Base-by-base conservation (phyloP, 257 asterid genomes). In the Capsicum pubescens region DNA sequence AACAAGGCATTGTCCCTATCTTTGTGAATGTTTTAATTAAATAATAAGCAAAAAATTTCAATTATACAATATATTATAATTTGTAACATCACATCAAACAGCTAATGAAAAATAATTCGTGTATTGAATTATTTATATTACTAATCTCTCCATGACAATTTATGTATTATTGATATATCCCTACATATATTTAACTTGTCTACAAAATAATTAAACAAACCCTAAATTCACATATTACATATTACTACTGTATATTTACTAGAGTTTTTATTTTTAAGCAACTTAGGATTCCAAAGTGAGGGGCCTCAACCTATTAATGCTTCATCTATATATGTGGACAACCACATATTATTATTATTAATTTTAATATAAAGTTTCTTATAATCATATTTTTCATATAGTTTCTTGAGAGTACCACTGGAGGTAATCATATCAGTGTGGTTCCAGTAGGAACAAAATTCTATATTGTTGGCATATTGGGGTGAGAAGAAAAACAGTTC, bases 391-490 rank as follows among this genome's bases (percentile, higher is more conserved):
- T 21, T 50, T 76, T 13, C 4, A 14, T 76, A 76, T 76, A 76
- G 4, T 52, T 76, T 76, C 48, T 76, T 76, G 7, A 13, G 81
- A 72, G 58, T 72, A 46, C 63, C 81, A 76, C 81, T 52, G 44
- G 63, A 50, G 21, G 63, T 52, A 44, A 76, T 76, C 81, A 76
- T 76, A 76, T 21, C 81, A 21, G 3, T 76, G 21, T 21, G 81
- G 63, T 52, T 76, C 63, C 63, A 76, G 63, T 8, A 76, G 81
- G 63, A 76, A 76, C 81, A 76, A 15, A 52, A 52, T 76, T 76
- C 46, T 76, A 70, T 52, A 54, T 26, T 83, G 85, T 83, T 83
- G 81, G 81, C 44, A 44, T 16, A 68, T 70, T 83, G 71, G 82
- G 76, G 50, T 70, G 80, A 50, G 83, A 66, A 79, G 61, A 19